Evolutionary conservation across 345 rosid genomes (phyloP), one percentile per base, ranked within the genome.

Genomic region (Lepidium didymum): DNA sequence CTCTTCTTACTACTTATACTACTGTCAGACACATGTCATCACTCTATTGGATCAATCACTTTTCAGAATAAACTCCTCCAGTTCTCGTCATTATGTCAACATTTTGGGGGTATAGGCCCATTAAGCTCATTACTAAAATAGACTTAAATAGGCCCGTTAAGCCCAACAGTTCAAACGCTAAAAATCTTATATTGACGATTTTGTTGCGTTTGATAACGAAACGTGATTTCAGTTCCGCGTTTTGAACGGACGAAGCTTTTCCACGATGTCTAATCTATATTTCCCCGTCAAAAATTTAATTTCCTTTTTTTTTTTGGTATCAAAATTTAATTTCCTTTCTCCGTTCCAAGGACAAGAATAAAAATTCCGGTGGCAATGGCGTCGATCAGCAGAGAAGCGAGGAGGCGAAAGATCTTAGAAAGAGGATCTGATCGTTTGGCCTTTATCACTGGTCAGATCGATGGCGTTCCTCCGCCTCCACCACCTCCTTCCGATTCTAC

Each of bases 401-500:
- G 98, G 77, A 83, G 98, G 78, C 76, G 81, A 67, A 88, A 77
- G 83, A 90, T 88, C 69, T 49, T 82, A 27, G 93, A 86, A 8
- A 79, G 91, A 74, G 90, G 98, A 66, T 57, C 87, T 25, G 96
- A 92, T 77, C 97, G 98, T 53, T 81, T 92, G 46, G 96, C 98
- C 65, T 75, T 85, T 68, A 85, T 88, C 72, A 74, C 90, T 27
- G 93, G 89, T 74, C 86, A 78, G 58, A 14, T 82, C 81, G 76
- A 77, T 23, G 68, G 63, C 55, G 73, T 74, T 23, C 84, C 85
- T 25, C 23, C 33, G 33, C 33, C 87, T 77, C 70, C 79, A 6
- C 85, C 84, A n/a, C n/a, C n/a, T n/a, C 35, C 88, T 76, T 72
- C 79, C 6, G 64, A 62, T 18, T 11, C 53, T 15, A 4, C 75